Base-by-base conservation (phyloP, 495 filamentous ascomycete species). In the Extremus antarcticus region DNA sequence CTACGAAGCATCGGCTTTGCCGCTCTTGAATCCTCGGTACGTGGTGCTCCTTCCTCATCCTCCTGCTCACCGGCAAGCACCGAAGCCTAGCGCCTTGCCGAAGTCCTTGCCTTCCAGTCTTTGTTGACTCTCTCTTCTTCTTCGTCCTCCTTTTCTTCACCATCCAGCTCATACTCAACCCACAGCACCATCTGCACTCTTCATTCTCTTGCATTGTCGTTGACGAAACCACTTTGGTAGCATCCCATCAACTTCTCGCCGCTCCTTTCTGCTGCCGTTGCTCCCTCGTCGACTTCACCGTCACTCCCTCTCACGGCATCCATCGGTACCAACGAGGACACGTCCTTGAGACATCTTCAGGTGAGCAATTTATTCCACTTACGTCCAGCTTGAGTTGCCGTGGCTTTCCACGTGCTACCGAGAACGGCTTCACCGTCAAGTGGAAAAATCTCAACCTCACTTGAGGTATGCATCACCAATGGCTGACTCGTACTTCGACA, bases 111-210 rank as follows among this genome's bases (percentile, higher is more conserved):
- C 29, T 4, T 7, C 29, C 29, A 3, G 41, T n/a, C n/a, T 17
- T 45, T 45, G 7, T 45, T 39, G 35, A 39, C 43, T 13, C 25
- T 25, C 38, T 51, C 49, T 53, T 46, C 65, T 47, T 54, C 51
- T 53, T 65, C 59, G 50, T 45, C 51, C 43, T 55, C 61, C 50
- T 55, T 61, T 51, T 59, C 58, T 59, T 52, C 60, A 55, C 62
- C 59, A 43, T 53, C 59, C 63, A 50, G n/a, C 52, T 21, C 15
- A 3, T 21, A 56, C 47, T 43, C 47, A 41, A 50, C 25, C 54
- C 47, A 53, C 54, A 50, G 25, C 21, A 57, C 49, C 55, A 57
- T 57, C 48, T 46, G 35, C 38, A 11, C 25, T 58, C 57, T 51
- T 63, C 56, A 63, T 63, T 46, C 60, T 29, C 50, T 52, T 56